phyloP scores from a whole-genome alignment of 345 rosid species.

The Trapa bicornis region DNA sequence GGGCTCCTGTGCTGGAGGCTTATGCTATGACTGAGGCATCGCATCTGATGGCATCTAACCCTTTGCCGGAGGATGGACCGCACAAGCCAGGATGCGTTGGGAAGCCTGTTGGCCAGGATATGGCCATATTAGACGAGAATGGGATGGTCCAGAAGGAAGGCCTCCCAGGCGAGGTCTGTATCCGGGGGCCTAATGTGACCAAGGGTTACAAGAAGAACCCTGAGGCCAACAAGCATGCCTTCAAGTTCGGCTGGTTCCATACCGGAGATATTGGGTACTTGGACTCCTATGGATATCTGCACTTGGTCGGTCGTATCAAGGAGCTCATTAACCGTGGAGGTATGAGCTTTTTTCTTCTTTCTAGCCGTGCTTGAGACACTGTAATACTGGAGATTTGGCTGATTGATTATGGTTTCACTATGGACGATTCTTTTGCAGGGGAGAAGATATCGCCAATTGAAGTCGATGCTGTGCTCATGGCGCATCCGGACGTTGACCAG shows the following conservation, averaged over 20 bases:
- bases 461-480: slow-evolving; percentile 71
- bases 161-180: slow-evolving; percentile 62
- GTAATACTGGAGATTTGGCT: not conserved
- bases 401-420: not conserved
- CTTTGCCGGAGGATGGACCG: slow-evolving; percentile 60
- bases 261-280: slow-evolving; percentile 74
- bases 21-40: slow-evolving; percentile 92
- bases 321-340: slow-evolving; percentile 99
- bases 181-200: slow-evolving; percentile 80
- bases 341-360: slow-evolving; percentile 6
- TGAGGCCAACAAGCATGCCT: slow-evolving; percentile 70
- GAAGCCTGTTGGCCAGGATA: slow-evolving; percentile 68
- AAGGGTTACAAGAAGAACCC: slow-evolving; percentile 89
- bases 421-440: slow-evolving; percentile 24
- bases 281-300: slow-evolving; percentile 75
- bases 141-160: slow-evolving; percentile 39
- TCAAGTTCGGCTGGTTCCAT: slow-evolving; percentile 86
- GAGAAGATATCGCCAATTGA: slow-evolving; percentile 95
- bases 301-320: slow-evolving; percentile 85
- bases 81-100: slow-evolving; percentile 85
- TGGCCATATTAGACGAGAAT: slow-evolving; percentile 54
- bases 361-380: not conserved
- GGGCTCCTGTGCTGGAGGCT: slow-evolving; percentile 77
- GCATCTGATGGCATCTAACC: slow-evolving; percentile 69
- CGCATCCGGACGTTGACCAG: slow-evolving; percentile 62